Evolutionary conservation across 768 basidiomycete genomes (phyloP).

Genomic region (Chalciporus sphaerocephalus): DNA sequence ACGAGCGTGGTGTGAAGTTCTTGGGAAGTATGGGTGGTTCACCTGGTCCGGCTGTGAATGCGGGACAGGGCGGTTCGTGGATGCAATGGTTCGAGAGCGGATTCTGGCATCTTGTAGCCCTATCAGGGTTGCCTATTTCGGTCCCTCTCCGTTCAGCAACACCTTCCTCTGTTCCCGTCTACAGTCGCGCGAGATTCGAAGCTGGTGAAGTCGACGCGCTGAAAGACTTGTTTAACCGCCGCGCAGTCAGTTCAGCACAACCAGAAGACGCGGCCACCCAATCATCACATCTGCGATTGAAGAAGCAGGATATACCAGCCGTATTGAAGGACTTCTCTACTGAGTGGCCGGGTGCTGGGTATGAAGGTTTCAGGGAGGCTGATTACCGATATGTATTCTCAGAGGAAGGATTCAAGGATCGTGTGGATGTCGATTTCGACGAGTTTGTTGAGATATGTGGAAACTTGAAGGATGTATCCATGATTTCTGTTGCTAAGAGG

Average conservation of each 20-base stretch:
- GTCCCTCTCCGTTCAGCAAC: not conserved
- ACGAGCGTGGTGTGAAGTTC: constrained; percentile 57
- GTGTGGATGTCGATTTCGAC: constrained; percentile 64
- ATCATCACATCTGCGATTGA: constrained; percentile 29
- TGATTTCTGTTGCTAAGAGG: constrained; percentile 36
- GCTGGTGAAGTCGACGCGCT: constrained; percentile 45
- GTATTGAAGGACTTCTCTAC: constrained; percentile 42
- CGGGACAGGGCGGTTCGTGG: constrained; percentile 11
- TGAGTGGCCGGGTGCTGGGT: constrained; percentile 39
- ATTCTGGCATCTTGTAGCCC: constrained; percentile 24
- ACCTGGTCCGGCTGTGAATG: constrained; percentile 40
- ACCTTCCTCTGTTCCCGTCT: constrained; percentile 24
- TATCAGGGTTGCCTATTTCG: constrained; percentile 1
- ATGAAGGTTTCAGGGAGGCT: constrained; percentile 54
- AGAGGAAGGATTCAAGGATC: constrained; percentile 63
- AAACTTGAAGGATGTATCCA: constrained; percentile 61
- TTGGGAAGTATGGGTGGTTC: constrained; percentile 83
- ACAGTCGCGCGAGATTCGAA: constrained; percentile 52
- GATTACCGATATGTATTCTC: constrained; percentile 74
- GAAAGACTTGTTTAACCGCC: constrained; percentile 33
- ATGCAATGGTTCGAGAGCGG: constrained; percentile 15
- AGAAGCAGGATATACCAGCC: constrained; percentile 37
- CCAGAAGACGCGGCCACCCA: not conserved
- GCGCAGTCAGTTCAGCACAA: constrained; percentile 13
- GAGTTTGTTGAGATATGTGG: constrained; percentile 88